Evolutionary conservation across 1,284 basidiomycete species (phyloP), one percentile per base, ranked within the genome.

Genomic region (Irpex sp.): DNA sequence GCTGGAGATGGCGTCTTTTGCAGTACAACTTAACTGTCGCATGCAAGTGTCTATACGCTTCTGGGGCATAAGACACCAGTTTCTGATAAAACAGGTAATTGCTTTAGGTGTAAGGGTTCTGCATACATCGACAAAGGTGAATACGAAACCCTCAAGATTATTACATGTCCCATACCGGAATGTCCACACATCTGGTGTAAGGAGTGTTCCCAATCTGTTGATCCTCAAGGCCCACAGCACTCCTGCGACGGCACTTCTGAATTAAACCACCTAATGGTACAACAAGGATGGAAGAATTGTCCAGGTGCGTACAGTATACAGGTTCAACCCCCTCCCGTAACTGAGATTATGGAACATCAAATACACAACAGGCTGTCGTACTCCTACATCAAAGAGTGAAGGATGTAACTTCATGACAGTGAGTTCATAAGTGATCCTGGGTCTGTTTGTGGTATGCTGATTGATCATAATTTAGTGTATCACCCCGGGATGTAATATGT

Each of bases 341-440:
- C n/a, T n/a, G n/a, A n/a, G n/a, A n/a, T n/a, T n/a, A n/a, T n/a
- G n/a, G n/a, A n/a, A n/a, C n/a, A n/a, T n/a, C n/a, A n/a, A n/a
- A n/a, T 49, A n/a, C 7, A 49, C n/a, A 8, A 15, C 63, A 86
- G 86, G 83, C 1, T 89, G 87, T 68, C 75, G 77, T 61, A 86
- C 86, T 0, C 83, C 85, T 0, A 80, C 83, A 19, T 81, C 84
- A 69, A 89, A 87, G 69, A 70, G 70, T 1, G 69, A 72, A 1
- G 87, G 87, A 0, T 89, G 87, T 68, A 87, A 88, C 67, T 85
- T 89, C 70, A 86, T 89, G 77, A 83, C 83, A 61, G 87, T 86
- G 63, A 67, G 83, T 70, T 46, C 60, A 5, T n/a, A n/a, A n/a
- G n/a, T n/a, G n/a, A n/a, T n/a, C n/a, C n/a, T n/a, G n/a, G n/a